A percentile compares a stretch with the other conserved stretches of the same genome.
These are phyloP conservation scores for Tricholoma bakamatsutake DNA, from an alignment of 768 basidiomycete genomes.

Conservation along the genomic window DNA sequence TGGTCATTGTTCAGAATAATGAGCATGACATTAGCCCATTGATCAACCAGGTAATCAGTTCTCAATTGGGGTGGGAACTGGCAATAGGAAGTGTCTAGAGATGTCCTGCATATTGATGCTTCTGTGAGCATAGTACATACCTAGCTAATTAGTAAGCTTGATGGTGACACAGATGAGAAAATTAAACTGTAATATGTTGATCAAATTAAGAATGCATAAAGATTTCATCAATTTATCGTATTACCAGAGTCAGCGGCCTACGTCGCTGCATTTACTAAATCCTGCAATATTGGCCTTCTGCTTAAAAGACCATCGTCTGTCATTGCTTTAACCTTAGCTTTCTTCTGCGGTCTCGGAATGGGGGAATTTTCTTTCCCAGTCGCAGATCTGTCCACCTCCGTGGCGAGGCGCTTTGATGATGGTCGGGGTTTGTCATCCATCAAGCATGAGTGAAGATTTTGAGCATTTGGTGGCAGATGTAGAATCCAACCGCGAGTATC, in stretches of 20 bases:
- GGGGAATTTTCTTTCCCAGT: background rate
- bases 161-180: no score
- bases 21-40: no score
- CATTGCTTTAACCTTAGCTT: constrained; percentile 22
- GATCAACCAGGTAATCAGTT: no score
- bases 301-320: constrained; percentile 40
- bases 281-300: constrained; percentile 54
- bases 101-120: no score
- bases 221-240: no score
- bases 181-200: no score
- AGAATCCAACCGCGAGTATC: constrained; percentile 68
- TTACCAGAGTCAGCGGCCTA: background rate
- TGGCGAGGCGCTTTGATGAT: constrained; percentile 23
- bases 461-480: constrained; percentile 46
- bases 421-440: constrained; percentile 5
- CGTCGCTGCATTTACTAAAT: constrained; percentile 43
- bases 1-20: no score
- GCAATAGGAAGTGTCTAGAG: no score
- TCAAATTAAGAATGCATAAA: no score
- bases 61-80: no score
- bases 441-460: constrained; percentile 39
- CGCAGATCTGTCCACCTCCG: constrained; percentile 7
- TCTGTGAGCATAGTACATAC: no score
- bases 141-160: no score
- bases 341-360: background rate